Conservation (phyloP, 208 protist genomes). For the Wallacemonas sp. region DNA sequence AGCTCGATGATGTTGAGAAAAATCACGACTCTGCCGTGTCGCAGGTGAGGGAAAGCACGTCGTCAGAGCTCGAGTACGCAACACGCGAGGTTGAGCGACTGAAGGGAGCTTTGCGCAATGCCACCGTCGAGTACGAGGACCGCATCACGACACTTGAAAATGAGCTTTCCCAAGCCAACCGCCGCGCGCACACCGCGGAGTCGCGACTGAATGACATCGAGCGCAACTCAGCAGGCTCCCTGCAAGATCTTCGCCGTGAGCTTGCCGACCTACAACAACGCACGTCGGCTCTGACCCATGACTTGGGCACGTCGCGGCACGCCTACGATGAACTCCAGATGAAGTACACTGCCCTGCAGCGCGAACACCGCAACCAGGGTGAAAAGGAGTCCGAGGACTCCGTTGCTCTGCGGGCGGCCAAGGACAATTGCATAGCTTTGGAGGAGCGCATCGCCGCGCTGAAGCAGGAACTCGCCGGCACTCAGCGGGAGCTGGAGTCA, state of each 20-base stretch:
- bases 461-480: slow-evolving; percentile 7
- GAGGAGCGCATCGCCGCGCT: slow-evolving; percentile 4
- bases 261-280: slow-evolving; percentile 54
- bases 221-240: slow-evolving; percentile 29
- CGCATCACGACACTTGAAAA: slow-evolving; percentile 50
- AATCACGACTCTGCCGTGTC: slow-evolving; percentile 22
- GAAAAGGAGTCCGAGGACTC: slow-evolving; percentile 4
- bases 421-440: slow-evolving; percentile 2
- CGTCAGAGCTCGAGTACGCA: slow-evolving; percentile 14
- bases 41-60: slow-evolving; percentile 34
- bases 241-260: slow-evolving; percentile 52
- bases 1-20: slow-evolving; percentile 31
- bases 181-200: slow-evolving; percentile 55
- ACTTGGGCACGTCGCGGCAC: slow-evolving; percentile 24
- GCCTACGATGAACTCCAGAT: slow-evolving; percentile 35
- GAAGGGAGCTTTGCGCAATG: slow-evolving; percentile 29
- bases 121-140: slow-evolving; percentile 45
- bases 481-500: slow-evolving; percentile 13
- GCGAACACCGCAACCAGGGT: slow-evolving; percentile 1
- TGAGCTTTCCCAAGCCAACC: slow-evolving; percentile 45
- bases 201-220: slow-evolving; percentile 50
- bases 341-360: slow-evolving; percentile 31
- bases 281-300: slow-evolving; percentile 26
- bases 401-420: slow-evolving; percentile 1
- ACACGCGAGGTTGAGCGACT: slow-evolving; percentile 49